These are phyloP conservation scores for Phytophthora capsici DNA, from an alignment of 352 stramenopile genomes.

Conservation along the genomic window DNA sequence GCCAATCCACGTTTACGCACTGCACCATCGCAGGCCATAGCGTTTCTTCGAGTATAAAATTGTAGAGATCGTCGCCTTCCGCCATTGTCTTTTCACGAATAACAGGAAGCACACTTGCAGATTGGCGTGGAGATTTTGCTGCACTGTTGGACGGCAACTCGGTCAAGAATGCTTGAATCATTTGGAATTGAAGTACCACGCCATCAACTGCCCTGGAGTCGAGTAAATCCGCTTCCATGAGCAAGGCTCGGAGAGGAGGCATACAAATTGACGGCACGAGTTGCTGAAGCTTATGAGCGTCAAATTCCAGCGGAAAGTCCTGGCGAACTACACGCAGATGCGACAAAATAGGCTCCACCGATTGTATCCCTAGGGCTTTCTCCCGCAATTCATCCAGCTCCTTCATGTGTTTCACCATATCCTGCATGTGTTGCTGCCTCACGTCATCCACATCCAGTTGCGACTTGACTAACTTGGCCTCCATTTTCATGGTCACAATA, in stretches of 20 bases:
- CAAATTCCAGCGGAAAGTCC: slow-evolving; percentile 71
- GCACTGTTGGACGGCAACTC: slow-evolving; percentile 37
- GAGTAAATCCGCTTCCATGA: slow-evolving; percentile 52
- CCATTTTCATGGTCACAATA: slow-evolving; percentile 65
- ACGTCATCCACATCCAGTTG: slow-evolving; percentile 70
- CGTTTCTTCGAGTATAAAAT: slow-evolving; percentile 78
- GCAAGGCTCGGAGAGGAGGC: slow-evolving; percentile 55
- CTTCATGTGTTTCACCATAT: slow-evolving; percentile 54
- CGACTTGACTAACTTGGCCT: slow-evolving; percentile 63
- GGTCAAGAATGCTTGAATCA: slow-evolving; percentile 69
- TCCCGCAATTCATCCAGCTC: slow-evolving; percentile 45
- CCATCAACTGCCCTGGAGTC: slow-evolving; percentile 28
- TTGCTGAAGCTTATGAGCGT: slow-evolving; percentile 75
- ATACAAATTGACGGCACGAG: slow-evolving; percentile 74
- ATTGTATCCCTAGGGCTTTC: slow-evolving; percentile 41
- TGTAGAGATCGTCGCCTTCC: slow-evolving; percentile 73
- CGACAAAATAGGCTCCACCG: slow-evolving; percentile 50
- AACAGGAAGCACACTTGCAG: slow-evolving; percentile 56
- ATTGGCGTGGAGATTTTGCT: slow-evolving; percentile 2
- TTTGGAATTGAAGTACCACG: slow-evolving; percentile 56
- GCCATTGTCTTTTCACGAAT: slow-evolving; percentile 71
- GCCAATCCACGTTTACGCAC: slow-evolving; percentile 74
- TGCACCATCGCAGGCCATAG: slow-evolving; percentile 75
- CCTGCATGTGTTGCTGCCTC: slow-evolving; percentile 53
- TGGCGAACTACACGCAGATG: slow-evolving; percentile 51